Evolutionary conservation across 176 grass and related monocot genomes (phyloP), one percentile per base, ranked within the genome.

Genomic region (Triticum monococcum): DNA sequence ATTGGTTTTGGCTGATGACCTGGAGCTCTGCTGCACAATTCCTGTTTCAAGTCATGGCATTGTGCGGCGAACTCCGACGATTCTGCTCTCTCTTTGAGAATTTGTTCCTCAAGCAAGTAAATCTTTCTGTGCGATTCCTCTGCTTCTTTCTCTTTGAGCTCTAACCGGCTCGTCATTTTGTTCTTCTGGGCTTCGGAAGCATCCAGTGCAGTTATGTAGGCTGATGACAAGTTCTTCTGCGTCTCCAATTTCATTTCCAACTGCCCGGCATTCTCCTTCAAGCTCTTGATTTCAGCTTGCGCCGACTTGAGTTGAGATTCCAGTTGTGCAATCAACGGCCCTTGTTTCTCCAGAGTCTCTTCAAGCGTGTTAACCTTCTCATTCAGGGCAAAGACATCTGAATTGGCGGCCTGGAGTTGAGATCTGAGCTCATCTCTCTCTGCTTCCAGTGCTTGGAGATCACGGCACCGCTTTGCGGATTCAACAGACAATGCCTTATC

Each of bases 231-330:
- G 81, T 85, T 87, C 75, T 91, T 94, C 80, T 91, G 87, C 13
- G 83, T 90, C 72, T 93, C 92, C 68, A 94, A 41, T 80, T 90
- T 94, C 59, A 31, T 88, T 76, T 94, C 90, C 36, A 99, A 66
- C 43, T 68, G 79, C 60, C 50, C 43, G 32, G 83, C 73, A 37
- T 91, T 85, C 81, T 92, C 89, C 87, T 83, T 71, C 68, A 95
- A 37, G 31, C 36, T 86, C 18, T 66, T 16, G 64, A 83, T 84
- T 83, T 89, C 91, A 56, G 83, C 23, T 70, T 77, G 73, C 1
- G 87, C 82, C 4, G 63, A 64, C 23, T 41, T 56, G 28, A 95
- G 72, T 14, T 91, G 93, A 72, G 23, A 82, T 64, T 93, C 89
- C 63, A 89, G 65, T 84, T 91, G 80, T 33, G 50, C 40, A 16